Percentiles rank a stretch among this genome's conserved stretches.
Conservation (phyloP, 1,284 basidiomycete genomes). For the Anthracocystis setariae region DNA sequence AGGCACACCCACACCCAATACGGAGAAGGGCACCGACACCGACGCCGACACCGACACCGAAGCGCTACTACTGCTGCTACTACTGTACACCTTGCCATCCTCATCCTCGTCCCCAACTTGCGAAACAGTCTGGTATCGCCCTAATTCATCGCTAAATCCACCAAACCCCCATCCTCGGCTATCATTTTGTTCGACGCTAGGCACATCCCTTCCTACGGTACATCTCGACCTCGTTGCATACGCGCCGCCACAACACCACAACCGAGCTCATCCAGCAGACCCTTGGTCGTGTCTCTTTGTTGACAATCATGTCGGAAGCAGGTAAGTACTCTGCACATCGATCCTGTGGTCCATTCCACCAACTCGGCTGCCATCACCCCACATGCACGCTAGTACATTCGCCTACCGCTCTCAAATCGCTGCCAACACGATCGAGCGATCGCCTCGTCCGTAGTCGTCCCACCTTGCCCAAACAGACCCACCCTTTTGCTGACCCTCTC, state of each 20-base stretch:
- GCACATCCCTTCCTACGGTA: background rate
- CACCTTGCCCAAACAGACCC: background rate
- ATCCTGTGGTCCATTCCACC: too few species aligned
- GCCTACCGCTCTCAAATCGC: background rate
- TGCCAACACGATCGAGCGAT: slow-evolving; percentile 22
- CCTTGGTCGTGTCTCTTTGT: background rate
- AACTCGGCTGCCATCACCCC: too few species aligned
- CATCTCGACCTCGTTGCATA: too few species aligned
- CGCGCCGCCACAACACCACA: background rate
- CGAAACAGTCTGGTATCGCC: too few species aligned
- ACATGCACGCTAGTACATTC: background rate
- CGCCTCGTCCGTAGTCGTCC: slow-evolving; percentile 4
- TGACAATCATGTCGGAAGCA: slow-evolving; percentile 30
- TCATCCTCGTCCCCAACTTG: too few species aligned
- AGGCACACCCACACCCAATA: background rate
- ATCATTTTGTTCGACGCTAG: background rate
- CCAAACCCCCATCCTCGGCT: background rate
- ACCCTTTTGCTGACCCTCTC: slow-evolving; percentile 4
- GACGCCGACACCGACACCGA: too few species aligned
- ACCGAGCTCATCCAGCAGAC: slow-evolving; percentile 1
- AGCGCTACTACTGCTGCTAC: too few species aligned
- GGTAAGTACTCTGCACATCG: slow-evolving; percentile 14
- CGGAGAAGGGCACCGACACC: background rate
- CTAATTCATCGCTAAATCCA: background rate
- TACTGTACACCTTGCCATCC: too few species aligned